phyloP scores from a whole-genome alignment of 768 basidiomycete species.

The Chalciporus pseudorubinellus region DNA sequence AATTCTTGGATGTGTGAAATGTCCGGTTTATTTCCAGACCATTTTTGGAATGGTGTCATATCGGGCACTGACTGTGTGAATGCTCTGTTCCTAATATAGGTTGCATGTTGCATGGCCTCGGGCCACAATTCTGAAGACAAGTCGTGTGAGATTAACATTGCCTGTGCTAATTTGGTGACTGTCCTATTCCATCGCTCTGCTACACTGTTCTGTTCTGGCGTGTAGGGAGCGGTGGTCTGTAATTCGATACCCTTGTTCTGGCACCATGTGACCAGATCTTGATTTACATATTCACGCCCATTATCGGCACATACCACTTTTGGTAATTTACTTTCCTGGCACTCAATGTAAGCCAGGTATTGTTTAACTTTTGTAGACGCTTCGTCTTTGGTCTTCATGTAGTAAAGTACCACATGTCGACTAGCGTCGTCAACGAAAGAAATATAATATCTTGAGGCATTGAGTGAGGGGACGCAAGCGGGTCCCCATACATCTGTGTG shows the following conservation, averaged over 20 bases:
- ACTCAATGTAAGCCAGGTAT: constrained; percentile 12
- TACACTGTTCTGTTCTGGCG: constrained; percentile 37
- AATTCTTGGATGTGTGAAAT: constrained; percentile 30
- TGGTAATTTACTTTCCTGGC: constrained; percentile 1
- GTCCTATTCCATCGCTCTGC: constrained; percentile 39
- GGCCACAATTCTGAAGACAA: constrained; percentile 34
- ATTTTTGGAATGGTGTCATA: constrained; percentile 4
- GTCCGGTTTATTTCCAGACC: constrained; percentile 20
- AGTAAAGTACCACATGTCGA: constrained; percentile 6
- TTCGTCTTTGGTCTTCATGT: constrained; percentile 23
- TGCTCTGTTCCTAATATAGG: constrained; percentile 28
- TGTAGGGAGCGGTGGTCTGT: constrained; percentile 35
- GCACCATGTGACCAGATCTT: constrained; percentile 19
- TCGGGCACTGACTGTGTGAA: neutral
- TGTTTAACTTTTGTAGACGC: constrained; percentile 17
- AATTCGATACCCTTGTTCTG: constrained; percentile 27
- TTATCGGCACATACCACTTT: constrained; percentile 28
- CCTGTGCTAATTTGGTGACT: constrained; percentile 24
- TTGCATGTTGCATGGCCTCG: constrained; percentile 27
- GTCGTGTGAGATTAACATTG: constrained; percentile 31
- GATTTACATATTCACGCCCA: constrained; percentile 33
- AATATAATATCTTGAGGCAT: constrained; percentile 26
- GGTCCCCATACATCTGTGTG: constrained; percentile 30
- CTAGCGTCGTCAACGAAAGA: constrained; percentile 18
- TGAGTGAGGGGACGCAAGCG: constrained; percentile 7